Percentiles rank a stretch among this genome's conserved stretches.
Conservation (phyloP, 2,329 filamentous ascomycete genomes). For the Pseudonectria foliicola region DNA sequence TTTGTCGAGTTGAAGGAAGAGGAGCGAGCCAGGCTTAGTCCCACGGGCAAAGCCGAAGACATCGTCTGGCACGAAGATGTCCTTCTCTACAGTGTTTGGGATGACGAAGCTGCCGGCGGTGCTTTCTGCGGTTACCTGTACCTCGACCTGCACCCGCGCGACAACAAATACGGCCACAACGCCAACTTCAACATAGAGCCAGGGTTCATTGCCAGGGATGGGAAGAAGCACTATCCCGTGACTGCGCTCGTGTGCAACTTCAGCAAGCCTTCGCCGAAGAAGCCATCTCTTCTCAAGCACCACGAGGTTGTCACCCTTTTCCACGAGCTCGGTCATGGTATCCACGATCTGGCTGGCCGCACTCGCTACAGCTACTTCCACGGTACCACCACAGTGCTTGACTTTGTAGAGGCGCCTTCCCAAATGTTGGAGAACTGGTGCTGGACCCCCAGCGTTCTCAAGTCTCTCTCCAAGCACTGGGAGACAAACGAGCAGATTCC, state of each 20-base stretch:
- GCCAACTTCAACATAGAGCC: slow-evolving; percentile 80
- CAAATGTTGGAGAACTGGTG: slow-evolving; percentile 75
- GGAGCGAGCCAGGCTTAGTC: slow-evolving; percentile 57
- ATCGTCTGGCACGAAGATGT: slow-evolving; percentile 80
- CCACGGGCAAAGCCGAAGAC: slow-evolving; percentile 61
- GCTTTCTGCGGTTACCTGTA: slow-evolving; percentile 78
- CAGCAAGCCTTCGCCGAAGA: slow-evolving; percentile 68
- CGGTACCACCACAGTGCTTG: slow-evolving; percentile 57
- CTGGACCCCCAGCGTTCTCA: slow-evolving; percentile 60
- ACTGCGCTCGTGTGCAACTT: slow-evolving; percentile 83
- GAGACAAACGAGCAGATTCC: slow-evolving; percentile 63
- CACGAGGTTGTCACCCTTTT: slow-evolving; percentile 78
- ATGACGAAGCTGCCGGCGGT: slow-evolving; percentile 62
- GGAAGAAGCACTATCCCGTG: slow-evolving; percentile 65
- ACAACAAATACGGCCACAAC: slow-evolving; percentile 78
- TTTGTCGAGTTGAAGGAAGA: slow-evolving; percentile 66
- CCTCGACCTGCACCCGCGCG: slow-evolving; percentile 71
- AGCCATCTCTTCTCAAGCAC: slow-evolving; percentile 74
- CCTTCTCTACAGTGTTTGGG: slow-evolving; percentile 76
- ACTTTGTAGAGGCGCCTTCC: slow-evolving; percentile 65
- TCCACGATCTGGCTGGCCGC: slow-evolving; percentile 59
- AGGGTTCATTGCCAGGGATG: slow-evolving; percentile 59
- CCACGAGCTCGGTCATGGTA: slow-evolving; percentile 68
- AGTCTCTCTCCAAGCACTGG: slow-evolving; percentile 66
- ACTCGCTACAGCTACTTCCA: slow-evolving; percentile 60